A percentile compares a stretch with the other conserved stretches of the same genome.
Conservation (phyloP, 192 early-diverging fungal genomes). For the Rhizophagus sp. region DNA sequence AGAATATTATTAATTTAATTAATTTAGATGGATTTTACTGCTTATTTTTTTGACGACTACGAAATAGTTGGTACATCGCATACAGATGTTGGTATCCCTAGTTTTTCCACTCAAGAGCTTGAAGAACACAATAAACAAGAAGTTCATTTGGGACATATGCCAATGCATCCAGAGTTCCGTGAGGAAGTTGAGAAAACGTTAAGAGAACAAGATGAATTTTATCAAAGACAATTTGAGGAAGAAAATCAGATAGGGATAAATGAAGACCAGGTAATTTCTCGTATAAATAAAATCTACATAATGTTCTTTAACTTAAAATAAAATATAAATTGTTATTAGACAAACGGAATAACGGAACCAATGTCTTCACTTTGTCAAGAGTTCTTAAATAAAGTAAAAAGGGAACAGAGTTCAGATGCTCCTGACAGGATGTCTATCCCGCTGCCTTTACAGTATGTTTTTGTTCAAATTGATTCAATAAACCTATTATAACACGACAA, state of each 20-base stretch:
- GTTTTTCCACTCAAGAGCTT: constrained; percentile 69
- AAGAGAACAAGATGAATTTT: constrained; percentile 60
- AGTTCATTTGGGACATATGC: constrained; percentile 71
- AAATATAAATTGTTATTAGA: background rate
- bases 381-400: background rate
- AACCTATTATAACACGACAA: constrained; percentile 34
- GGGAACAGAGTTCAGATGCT: constrained; percentile 36
- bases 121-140: constrained; percentile 82
- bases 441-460: constrained; percentile 66
- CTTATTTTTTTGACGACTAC: background rate
- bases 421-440: constrained; percentile 68
- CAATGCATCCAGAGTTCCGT: constrained; percentile 69
- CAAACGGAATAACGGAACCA: background rate
- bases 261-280: background rate
- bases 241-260: background rate
- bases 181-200: constrained; percentile 82
- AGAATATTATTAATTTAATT: background rate
- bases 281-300: background rate
- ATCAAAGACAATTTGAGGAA: background rate
- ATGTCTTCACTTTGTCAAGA: constrained; percentile 12
- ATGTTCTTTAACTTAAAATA: background rate
- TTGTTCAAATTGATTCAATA: background rate
- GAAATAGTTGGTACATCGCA: constrained; percentile 24
- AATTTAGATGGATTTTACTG: constrained; percentile 1
- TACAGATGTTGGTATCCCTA: constrained; percentile 62